Evolutionary conservation across 2,329 filamentous ascomycete species (phyloP).

Genomic region (Xylaria sp.): DNA sequence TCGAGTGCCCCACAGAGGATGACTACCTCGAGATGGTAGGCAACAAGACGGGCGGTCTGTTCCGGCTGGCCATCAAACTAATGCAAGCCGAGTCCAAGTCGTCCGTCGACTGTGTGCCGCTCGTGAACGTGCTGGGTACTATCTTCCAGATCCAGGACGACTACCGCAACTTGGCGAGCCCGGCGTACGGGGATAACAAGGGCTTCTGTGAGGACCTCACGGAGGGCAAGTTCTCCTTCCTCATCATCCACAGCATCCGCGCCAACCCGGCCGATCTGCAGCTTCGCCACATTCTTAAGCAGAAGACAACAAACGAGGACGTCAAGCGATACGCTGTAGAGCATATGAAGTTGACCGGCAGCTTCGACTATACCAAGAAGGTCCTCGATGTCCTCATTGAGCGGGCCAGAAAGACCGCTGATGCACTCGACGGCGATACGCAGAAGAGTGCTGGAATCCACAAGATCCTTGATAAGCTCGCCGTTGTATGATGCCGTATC

Average conservation of each 20-base stretch:
- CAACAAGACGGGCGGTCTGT: conserved; percentile 90
- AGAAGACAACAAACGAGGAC: conserved; percentile 85
- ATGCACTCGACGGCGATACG: conserved; percentile 71
- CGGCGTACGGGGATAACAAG: conserved; percentile 87
- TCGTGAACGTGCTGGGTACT: conserved; percentile 86
- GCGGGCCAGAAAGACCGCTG: conserved; percentile 70
- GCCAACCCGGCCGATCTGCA: conserved; percentile 77
- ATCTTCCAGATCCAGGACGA: conserved; percentile 94
- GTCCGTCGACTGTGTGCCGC: conserved; percentile 76
- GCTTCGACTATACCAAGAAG: conserved; percentile 83
- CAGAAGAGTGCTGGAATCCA: conserved; percentile 68
- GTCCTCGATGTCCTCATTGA: conserved; percentile 72
- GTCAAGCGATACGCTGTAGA: conserved; percentile 91
- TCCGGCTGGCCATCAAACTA: conserved; percentile 84
- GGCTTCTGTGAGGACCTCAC: conserved; percentile 95
- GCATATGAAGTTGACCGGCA: conserved; percentile 91
- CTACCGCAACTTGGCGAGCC: conserved; percentile 84
- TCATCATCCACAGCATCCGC: conserved; percentile 92
- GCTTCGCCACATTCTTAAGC: conserved; percentile 90
- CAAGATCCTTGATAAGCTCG: conserved; percentile 76
- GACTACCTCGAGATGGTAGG: conserved; percentile 95
- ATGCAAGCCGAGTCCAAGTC: conserved; percentile 79
- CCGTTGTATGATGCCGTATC: conserved; percentile 36
- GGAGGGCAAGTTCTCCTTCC: conserved; percentile 97
- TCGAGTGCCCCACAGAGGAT: conserved; percentile 85